Conservation (phyloP, 192 early-diverging fungal species). For the Coemansia sp. region DNA sequence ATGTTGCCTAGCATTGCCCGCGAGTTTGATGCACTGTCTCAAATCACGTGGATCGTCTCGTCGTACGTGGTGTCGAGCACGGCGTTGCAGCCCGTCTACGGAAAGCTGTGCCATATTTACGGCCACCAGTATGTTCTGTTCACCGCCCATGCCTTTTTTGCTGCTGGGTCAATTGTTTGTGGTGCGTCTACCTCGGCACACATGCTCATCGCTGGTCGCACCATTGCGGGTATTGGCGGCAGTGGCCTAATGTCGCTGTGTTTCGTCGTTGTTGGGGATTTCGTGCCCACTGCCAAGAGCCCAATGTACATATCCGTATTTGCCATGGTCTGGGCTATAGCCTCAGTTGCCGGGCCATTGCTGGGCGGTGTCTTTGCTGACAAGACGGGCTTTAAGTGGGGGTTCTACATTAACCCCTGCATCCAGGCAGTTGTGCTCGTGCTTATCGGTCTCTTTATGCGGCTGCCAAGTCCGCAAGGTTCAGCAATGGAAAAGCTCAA, state of each 20-base stretch:
- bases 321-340: slow-evolving; percentile 56
- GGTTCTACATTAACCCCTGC: slow-evolving; percentile 61
- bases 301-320: slow-evolving; percentile 60
- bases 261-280: slow-evolving; percentile 67
- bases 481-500: slow-evolving; percentile 52
- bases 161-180: slow-evolving; percentile 54
- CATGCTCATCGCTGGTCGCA: slow-evolving; percentile 69
- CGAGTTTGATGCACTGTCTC: slow-evolving; percentile 56
- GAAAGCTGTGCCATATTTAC: slow-evolving; percentile 78
- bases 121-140: slow-evolving; percentile 61
- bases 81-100: slow-evolving; percentile 76
- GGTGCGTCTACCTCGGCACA: slow-evolving; percentile 57
- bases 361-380: slow-evolving; percentile 61
- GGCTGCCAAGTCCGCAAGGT: slow-evolving; percentile 33
- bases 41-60: slow-evolving; percentile 75
- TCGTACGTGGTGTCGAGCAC: slow-evolving; percentile 66
- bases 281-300: slow-evolving; percentile 57
- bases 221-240: slow-evolving; percentile 65
- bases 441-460: slow-evolving; percentile 45
- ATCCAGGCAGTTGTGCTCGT: slow-evolving; percentile 46
- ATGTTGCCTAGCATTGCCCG: slow-evolving; percentile 59
- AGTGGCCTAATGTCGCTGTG: slow-evolving; percentile 62
- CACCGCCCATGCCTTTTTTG: slow-evolving; percentile 53
- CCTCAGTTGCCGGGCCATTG: slow-evolving; percentile 58
- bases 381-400: slow-evolving; percentile 47